These are phyloP conservation scores for Linderniella brevidens DNA, from an alignment of 257 asterid species.

Conservation along the genomic window DNA sequence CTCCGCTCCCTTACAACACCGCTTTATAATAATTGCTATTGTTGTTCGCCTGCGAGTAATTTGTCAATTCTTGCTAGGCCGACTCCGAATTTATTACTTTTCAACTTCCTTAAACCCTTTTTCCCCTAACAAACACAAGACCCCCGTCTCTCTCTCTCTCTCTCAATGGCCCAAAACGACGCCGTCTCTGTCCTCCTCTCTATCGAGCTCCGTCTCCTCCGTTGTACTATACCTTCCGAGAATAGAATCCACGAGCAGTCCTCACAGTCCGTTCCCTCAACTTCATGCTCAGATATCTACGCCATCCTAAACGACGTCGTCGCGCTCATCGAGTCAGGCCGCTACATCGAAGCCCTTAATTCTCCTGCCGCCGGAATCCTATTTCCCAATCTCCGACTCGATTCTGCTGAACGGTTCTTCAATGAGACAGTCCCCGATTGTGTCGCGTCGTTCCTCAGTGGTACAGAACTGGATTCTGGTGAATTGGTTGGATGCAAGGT, in stretches of 20 bases:
- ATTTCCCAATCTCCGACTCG: conserved; percentile 25
- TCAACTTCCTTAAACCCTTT: too few relatives aligned
- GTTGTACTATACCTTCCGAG: conserved; percentile 48
- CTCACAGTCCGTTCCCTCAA: conserved; percentile 14
- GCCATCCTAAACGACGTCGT: conserved; percentile 29
- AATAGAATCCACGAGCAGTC: conserved; percentile 11
- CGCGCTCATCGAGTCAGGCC: conserved; percentile 51
- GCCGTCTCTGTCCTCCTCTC: conserved; percentile 25
- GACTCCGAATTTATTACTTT: too few relatives aligned
- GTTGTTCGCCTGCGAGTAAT: too few relatives aligned
- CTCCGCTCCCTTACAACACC: too few relatives aligned
- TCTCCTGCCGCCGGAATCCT: conserved; percentile 27
- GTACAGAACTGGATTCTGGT: conserved; percentile 12
- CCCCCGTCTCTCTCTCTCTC: too few relatives aligned
- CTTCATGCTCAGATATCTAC: conserved; percentile 15
- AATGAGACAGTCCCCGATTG: conserved; percentile 35
- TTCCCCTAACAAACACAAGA: too few relatives aligned
- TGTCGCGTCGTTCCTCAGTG: conserved; percentile 28
- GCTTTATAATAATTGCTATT: too few relatives aligned
- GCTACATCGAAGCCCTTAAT: conserved; percentile 38
- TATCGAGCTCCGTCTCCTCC: conserved; percentile 86
- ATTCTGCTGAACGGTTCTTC: conserved; percentile 50
- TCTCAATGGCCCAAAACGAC: conserved; percentile 19
- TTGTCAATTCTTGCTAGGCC: too few relatives aligned
- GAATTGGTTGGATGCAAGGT: conserved; percentile 24